These are phyloP conservation scores for Anacardium occidentale DNA, from an alignment of 345 rosid species.

Conservation along the genomic window DNA sequence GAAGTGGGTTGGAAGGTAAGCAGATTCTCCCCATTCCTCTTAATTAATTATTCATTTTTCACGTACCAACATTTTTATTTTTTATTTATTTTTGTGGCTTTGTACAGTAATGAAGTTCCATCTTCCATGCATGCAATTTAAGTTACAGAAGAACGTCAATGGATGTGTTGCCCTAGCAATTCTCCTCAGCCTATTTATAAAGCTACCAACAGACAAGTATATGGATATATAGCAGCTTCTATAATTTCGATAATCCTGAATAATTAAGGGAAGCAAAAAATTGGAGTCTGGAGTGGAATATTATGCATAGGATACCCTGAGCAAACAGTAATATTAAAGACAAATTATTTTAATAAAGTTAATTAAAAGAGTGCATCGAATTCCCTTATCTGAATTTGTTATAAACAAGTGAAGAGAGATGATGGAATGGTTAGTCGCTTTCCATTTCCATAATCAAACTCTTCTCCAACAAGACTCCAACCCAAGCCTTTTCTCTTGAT, in stretches of 20 bases:
- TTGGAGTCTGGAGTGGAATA: not conserved
- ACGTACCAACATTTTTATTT: too few relatives aligned
- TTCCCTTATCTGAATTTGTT: constrained; percentile 27
- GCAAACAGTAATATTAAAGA: not conserved
- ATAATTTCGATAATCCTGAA: too few relatives aligned
- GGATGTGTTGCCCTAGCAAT: too few relatives aligned
- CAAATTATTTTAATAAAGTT: too few relatives aligned
- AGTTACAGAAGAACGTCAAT: too few relatives aligned
- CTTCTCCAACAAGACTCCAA: constrained; percentile 56
- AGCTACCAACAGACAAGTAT: too few relatives aligned
- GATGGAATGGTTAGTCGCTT: constrained; percentile 46
- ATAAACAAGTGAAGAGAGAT: not conserved
- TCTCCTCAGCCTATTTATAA: too few relatives aligned
- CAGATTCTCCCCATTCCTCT: constrained; percentile 53
- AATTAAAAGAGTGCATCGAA: constrained; percentile 38
- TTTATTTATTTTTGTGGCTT: not conserved
- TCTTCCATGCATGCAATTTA: not conserved
- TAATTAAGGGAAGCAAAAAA: too few relatives aligned
- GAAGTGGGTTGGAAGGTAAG: constrained; percentile 77
- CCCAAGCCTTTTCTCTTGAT: constrained; percentile 31
- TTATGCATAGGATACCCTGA: constrained; percentile 8
- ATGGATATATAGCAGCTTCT: not conserved
- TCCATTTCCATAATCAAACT: constrained; percentile 45
- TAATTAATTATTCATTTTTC: not conserved
- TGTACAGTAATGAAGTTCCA: not conserved